phyloP scores from a whole-genome alignment of 257 asterid genomes.

The Capsicum chinense region DNA sequence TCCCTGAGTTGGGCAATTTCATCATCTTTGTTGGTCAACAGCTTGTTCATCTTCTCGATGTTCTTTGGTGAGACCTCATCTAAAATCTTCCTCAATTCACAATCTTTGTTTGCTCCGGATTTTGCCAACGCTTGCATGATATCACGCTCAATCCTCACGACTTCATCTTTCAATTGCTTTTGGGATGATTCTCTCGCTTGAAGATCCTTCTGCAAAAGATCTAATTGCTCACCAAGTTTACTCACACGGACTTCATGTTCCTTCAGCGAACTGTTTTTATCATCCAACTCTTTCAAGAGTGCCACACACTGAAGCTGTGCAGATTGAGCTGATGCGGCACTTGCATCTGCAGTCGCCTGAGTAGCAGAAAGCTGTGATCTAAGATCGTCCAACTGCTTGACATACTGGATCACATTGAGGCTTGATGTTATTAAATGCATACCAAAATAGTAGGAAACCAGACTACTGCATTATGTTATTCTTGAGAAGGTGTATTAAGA shows the following conservation, averaged over 20 bases:
- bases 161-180: constrained; percentile 81
- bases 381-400: constrained; percentile 73
- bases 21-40: constrained; percentile 68
- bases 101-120: constrained; percentile 67
- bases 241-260: constrained; percentile 72
- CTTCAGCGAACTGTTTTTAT: constrained; percentile 60
- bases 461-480: neutral
- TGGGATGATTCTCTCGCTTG: constrained; percentile 77
- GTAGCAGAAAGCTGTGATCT: constrained; percentile 64
- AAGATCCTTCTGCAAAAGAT: constrained; percentile 80
- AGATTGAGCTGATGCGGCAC: constrained; percentile 78
- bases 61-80: constrained; percentile 82
- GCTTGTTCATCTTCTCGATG: constrained; percentile 63
- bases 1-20: constrained; percentile 78
- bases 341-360: constrained; percentile 77
- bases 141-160: constrained; percentile 77
- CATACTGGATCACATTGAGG: constrained; percentile 53
- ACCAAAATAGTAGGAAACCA: constrained; percentile 11
- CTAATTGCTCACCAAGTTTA: constrained; percentile 76
- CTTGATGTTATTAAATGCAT: neutral
- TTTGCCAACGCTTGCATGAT: constrained; percentile 75
- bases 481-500: neutral
- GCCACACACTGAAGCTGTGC: constrained; percentile 74
- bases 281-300: constrained; percentile 74
- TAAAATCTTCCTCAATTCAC: constrained; percentile 66